Conservation (phyloP, 805 yeast genomes). For the Metschnikowia kofuensis region DNA sequence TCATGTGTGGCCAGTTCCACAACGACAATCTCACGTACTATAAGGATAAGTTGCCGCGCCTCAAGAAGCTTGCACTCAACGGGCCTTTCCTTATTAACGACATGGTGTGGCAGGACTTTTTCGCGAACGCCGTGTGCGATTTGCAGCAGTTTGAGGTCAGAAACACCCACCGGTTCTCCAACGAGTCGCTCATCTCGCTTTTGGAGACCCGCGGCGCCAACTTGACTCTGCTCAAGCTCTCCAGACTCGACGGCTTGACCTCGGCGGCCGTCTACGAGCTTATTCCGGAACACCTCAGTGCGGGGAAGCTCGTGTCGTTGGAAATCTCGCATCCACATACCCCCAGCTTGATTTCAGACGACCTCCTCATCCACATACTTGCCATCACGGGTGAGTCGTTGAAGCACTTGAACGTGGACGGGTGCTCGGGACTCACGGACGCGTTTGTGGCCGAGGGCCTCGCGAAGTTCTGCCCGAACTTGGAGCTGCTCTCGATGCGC, state of each 20-base stretch:
- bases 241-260: slow-evolving; percentile 70
- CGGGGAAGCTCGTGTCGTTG: slow-evolving; percentile 48
- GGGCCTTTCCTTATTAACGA: slow-evolving; percentile 89
- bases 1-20: slow-evolving; percentile 92
- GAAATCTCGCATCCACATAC: slow-evolving; percentile 68
- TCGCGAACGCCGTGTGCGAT: slow-evolving; percentile 53
- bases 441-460: slow-evolving; percentile 54
- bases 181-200: slow-evolving; percentile 60
- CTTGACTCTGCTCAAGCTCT: slow-evolving; percentile 56
- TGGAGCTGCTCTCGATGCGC: slow-evolving; percentile 58
- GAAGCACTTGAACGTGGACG: slow-evolving; percentile 59
- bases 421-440: slow-evolving; percentile 74
- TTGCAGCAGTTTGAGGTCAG: slow-evolving; percentile 60
- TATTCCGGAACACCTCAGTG: slow-evolving; percentile 56
- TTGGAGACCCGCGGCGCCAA: slow-evolving; percentile 55
- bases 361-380: slow-evolving; percentile 57
- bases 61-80: slow-evolving; percentile 62
- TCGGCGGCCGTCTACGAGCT: slow-evolving; percentile 56
- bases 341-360: slow-evolving; percentile 67
- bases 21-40: slow-evolving; percentile 69
- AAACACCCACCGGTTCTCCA: slow-evolving; percentile 81
- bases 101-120: slow-evolving; percentile 72
- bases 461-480: slow-evolving; percentile 51
- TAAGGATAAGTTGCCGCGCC: slow-evolving; percentile 52
- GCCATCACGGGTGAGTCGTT: slow-evolving; percentile 62